phyloP scores from a whole-genome alignment of 1,139 yeast genomes.

The Magnusiomyces sp. region DNA sequence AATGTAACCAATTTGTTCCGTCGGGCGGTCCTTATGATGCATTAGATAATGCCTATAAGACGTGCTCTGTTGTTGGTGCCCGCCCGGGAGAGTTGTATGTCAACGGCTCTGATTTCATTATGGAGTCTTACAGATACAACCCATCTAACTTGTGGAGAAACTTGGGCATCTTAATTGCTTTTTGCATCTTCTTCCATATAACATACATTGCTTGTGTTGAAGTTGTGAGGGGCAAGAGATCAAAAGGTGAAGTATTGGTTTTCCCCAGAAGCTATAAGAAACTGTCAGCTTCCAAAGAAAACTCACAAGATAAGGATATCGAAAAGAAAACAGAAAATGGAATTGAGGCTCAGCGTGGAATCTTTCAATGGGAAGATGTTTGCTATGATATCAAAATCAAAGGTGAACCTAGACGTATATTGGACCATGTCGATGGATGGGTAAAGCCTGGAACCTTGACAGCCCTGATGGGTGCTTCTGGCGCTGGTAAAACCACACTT shows the following conservation, averaged over 20 bases:
- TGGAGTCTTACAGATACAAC: slow-evolving; percentile 40
- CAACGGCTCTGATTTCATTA: slow-evolving; percentile 50
- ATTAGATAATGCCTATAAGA: slow-evolving; percentile 34
- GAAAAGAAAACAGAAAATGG: slow-evolving; percentile 19
- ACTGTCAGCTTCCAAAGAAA: too few species aligned
- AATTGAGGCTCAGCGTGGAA: slow-evolving; percentile 29
- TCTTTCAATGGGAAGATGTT: slow-evolving; percentile 74
- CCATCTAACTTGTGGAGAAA: slow-evolving; percentile 74
- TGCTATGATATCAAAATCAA: slow-evolving; percentile 67
- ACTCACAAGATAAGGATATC: too few species aligned
- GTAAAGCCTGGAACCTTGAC: slow-evolving; percentile 71
- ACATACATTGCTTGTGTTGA: slow-evolving; percentile 54
- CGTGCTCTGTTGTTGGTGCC: slow-evolving; percentile 62
- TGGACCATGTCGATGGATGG: slow-evolving; percentile 73
- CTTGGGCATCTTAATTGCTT: slow-evolving; percentile 60
- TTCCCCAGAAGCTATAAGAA: too few species aligned
- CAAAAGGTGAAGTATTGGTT: slow-evolving; percentile 73
- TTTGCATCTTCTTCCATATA: slow-evolving; percentile 44
- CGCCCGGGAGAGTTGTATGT: slow-evolving; percentile 47
- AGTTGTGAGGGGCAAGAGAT: slow-evolving; percentile 63
- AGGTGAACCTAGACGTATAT: slow-evolving; percentile 46
- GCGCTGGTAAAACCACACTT: slow-evolving; percentile 78
- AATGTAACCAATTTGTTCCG: slow-evolving; percentile 45
- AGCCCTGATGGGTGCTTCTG: slow-evolving; percentile 82
- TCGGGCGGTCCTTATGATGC: slow-evolving; percentile 37